These are phyloP conservation scores for Candida mattraensis DNA, from an alignment of 805 yeast species.

Conservation along the genomic window DNA sequence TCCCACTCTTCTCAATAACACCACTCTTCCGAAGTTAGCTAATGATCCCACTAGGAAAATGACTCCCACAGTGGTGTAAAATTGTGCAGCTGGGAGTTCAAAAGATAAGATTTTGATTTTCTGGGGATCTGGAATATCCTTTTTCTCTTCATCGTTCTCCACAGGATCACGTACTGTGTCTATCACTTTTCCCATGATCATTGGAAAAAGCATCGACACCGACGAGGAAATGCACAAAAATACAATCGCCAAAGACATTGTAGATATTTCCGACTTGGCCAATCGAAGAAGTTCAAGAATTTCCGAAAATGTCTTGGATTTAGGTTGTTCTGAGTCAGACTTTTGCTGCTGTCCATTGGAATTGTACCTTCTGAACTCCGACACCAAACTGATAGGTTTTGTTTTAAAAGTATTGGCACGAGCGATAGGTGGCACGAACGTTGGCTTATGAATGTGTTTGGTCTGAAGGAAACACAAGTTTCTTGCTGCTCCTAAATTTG, in stretches of 20 bases:
- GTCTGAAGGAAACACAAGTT: no score
- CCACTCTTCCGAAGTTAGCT: conserved; percentile 81
- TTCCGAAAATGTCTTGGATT: conserved; percentile 38
- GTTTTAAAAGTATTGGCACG: no score
- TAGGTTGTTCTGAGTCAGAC: no score
- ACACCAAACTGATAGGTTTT: no score
- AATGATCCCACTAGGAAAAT: conserved; percentile 71
- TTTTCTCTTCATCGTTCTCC: conserved; percentile 14
- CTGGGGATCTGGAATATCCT: no score
- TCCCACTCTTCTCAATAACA: conserved; percentile 74
- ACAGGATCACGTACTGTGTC: conserved; percentile 55
- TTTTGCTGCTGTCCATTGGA: conserved; percentile 1
- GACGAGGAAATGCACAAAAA: conserved; percentile 71
- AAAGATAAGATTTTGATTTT: conserved; percentile 33
- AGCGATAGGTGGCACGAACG: no score
- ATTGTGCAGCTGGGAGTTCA: conserved; percentile 63
- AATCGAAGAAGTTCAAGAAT: conserved; percentile 49
- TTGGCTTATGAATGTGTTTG: no score
- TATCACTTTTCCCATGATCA: conserved; percentile 80
- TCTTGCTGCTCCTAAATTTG: no score
- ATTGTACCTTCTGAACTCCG: no score
- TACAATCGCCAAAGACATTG: conserved; percentile 59
- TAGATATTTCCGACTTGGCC: conserved; percentile 56
- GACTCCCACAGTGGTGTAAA: conserved; percentile 59
- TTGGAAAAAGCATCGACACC: conserved; percentile 78